Percentiles rank a stretch among this genome's conserved stretches.
These are phyloP conservation scores for Mariannaea elegans DNA, from an alignment of 2,329 filamentous ascomycete species.

Conservation along the genomic window DNA sequence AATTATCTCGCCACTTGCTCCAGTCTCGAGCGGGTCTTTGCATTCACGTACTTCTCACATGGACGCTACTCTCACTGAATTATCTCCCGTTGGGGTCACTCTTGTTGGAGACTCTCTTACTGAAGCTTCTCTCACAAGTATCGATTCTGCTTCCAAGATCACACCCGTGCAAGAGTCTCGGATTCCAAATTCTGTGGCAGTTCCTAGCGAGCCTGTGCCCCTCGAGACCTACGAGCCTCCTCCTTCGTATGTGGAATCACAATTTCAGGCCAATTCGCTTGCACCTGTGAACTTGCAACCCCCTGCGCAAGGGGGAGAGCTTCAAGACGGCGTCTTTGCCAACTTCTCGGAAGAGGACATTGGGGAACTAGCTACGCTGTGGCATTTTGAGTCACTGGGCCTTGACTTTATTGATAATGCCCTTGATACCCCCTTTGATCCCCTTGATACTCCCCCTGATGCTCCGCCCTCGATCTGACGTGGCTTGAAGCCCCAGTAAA, in stretches of 20 bases:
- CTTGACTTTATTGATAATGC: conserved; percentile 39
- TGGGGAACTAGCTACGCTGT: conserved; percentile 44
- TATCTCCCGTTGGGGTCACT: background rate
- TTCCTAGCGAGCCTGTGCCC: background rate
- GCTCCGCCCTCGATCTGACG: background rate
- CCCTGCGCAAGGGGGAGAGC: background rate
- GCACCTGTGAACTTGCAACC: background rate
- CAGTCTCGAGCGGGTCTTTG: conserved; percentile 1
- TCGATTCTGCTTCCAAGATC: background rate
- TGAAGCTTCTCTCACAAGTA: conserved; percentile 11
- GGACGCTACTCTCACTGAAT: too few relatives aligned
- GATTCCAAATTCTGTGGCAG: background rate
- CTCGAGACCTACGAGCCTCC: conserved; percentile 15
- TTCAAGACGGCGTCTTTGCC: conserved; percentile 34
- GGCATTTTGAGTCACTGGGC: conserved; percentile 47
- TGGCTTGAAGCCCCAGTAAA: background rate
- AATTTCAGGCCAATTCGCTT: conserved; percentile 14
- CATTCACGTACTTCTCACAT: background rate
- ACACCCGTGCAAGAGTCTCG: background rate
- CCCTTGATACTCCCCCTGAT: background rate
- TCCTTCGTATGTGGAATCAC: conserved; percentile 23
- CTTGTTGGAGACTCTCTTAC: background rate
- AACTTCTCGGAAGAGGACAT: conserved; percentile 45
- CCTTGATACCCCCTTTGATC: background rate
- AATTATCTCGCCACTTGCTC: conserved; percentile 17